Base-by-base conservation (phyloP, 2,329 filamentous ascomycete genomes). In the Paraphoma chrysanthemicola region DNA sequence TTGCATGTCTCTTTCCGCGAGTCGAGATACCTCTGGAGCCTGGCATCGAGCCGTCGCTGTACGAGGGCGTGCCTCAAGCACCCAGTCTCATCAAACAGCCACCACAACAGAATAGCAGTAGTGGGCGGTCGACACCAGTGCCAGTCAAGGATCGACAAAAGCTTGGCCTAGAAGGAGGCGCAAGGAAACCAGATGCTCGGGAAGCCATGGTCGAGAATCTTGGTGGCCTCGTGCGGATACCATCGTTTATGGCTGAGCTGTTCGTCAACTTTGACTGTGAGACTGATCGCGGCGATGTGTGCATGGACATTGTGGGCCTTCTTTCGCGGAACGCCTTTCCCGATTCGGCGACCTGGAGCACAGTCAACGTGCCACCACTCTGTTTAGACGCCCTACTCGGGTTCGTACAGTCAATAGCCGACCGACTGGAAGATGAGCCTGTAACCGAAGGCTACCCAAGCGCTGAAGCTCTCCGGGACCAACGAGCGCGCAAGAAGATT, bases 221-320 rank as follows among this genome's bases (percentile, higher is more conserved):
- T 44, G 93, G 94, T 36, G 93, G 94, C 52, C 82, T 99, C 57
- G 91, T 93, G 38, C 86, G 96, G 42, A 97, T 99, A 82, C 93
- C 95, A 0, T 93, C 89, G 42, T 99, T 96, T 72, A 93, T 98
- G 87, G 88, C 90, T 10, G 96, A 99, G 76, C 83, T 99, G 7
- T 99, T 97, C 73, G 88, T 98, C 77, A 99, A 99, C 77, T 99
- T 98, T 73, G 95, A 99, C 76, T 99, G 94, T 71, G 93, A 98
- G 71, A 88, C 92, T 50, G 92, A 99, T 72, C 87, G 93, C 48
- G 89, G 89, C 49, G 95, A 99, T 78, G 80, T 99, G 5, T 99
- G 95, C 70, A 91, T 97, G 79, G 96, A 99, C 71, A 90, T 98
- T 85, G 88, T 99, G 57, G 94, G 95, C 0, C 84, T 99, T 33